Base-by-base conservation (phyloP, 108 stramenopile genomes). In the Cafeteria roenbergensis region DNA sequence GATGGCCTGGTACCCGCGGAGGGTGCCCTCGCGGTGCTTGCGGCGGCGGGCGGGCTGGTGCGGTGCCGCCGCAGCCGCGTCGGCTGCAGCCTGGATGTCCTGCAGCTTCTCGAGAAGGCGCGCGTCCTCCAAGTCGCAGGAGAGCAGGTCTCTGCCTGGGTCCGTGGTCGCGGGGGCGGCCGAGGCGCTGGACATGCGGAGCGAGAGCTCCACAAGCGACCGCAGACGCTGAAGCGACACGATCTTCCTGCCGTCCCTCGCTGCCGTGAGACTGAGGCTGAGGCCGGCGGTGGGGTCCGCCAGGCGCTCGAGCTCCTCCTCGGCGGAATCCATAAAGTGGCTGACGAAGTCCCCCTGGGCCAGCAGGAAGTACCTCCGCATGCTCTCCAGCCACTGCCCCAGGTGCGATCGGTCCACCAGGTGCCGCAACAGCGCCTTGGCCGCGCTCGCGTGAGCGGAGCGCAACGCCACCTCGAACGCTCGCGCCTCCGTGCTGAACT, bases 301-400 rank as follows among this genome's bases (percentile, higher is more conserved):
- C 34, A 68, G 75, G 56, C 81, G 84, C 50, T 71, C 30, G 24
- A 95, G 79, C 69, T 95, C 94, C 25, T 68, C 78, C 75, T 88
- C 90, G 21, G 93, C 93, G 27, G 71, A 61, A 68, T 98, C 94
- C 58, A 98, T 77, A 71, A 98, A 92, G 66, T 92, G 83, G 57
- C 86, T 84, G 65, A 95, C 85, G 74, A 93, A 93, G 69, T 98
- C 97, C 9, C 97, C 97, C 72, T 92, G 91, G 66, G 91, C 92
- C n/a, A 95, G 72, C 26, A 98, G 77, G 62, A 98, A 95, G 78
- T 89, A 95, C 55, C 86, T 86, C 69, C 90, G 88, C 82, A 98
- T 83, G 27, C 86, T 72, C 22, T 70, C 73, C 60, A 98, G 80
- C 1, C 87, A 84, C 20, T 80, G 77, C 48, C 57, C 31, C 24